Evolutionary conservation across 441 rosid species (phyloP), one percentile per base, ranked within the genome.

Genomic region (Sinapis alba): DNA sequence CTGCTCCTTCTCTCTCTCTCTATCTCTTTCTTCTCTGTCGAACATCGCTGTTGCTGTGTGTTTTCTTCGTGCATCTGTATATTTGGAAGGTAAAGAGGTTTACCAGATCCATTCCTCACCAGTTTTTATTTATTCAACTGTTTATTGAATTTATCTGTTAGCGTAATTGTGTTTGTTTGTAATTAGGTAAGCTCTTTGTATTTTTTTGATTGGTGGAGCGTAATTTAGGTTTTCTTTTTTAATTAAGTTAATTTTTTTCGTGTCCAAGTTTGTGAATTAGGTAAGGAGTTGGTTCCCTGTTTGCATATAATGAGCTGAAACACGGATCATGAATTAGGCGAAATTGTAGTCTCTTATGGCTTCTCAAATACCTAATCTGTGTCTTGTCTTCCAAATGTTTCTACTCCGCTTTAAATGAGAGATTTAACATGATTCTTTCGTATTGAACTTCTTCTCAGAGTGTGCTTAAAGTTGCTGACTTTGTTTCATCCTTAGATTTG

Each of bases 21-120:
- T 72, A 63, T 71, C 76, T 72, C 76, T 72, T 51, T 65, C 53
- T 24, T 71, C 67, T 54, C 58, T 70, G 64, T 78, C 68, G 50
- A 54, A 65, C 67, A 67, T 76, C 74, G 77, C 59, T 62, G 71
- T 74, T 79, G 41, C 72, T 76, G 56, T 82, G 82, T 83, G 82
- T 69, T 80, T 74, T 79, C 51, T 69, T 75, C 83, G 68, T 75
- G 78, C 83, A 79, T 84, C 75, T 85, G 7, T 7, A 28, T 28
- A 30, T 9, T 10, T 71, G 80, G 76, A 73, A 70, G 80, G 71
- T 50, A 51, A 54, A 50, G 77, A 63, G 68, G 67, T 83, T 76
- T 13, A 73, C 63, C 65, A 85, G 88, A 84, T 88, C 84, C 73
- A 69, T 76, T 62, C 69, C 71, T 76, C n/a, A 47, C 20, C n/a